A percentile compares a stretch with the other conserved stretches of the same genome.
phyloP scores from a whole-genome alignment of 306 rosid genomes.

The Gleditsia sinensis region DNA sequence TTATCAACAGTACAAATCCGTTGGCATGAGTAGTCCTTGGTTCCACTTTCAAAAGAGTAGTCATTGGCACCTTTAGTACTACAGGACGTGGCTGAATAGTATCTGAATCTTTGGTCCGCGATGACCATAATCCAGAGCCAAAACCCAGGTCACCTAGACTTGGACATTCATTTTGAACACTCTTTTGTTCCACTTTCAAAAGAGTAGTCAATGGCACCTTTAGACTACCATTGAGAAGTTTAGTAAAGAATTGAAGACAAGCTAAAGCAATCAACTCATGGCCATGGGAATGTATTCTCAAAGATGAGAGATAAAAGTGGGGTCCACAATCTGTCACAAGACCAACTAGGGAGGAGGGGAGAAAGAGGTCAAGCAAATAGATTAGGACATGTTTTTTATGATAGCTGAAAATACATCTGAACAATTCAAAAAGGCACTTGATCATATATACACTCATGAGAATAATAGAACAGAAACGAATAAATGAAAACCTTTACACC shows the following conservation, averaged over 20 bases:
- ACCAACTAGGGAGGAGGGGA: not conserved
- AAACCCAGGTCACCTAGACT: constrained; percentile 27
- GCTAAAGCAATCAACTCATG: constrained; percentile 8
- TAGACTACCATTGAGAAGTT: not conserved
- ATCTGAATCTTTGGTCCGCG: not conserved
- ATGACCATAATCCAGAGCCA: constrained; percentile 6
- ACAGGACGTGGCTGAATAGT: not conserved
- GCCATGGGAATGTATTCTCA: not conserved
- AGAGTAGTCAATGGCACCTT: too few species aligned
- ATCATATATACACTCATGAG: constrained; percentile 52
- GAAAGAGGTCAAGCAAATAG: not conserved
- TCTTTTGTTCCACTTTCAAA: constrained; percentile 12
- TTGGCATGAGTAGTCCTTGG: not conserved
- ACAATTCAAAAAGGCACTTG: constrained; percentile 26
- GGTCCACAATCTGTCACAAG: not conserved
- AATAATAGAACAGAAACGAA: constrained; percentile 32
- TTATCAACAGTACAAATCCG: too few species aligned
- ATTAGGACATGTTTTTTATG: not conserved
- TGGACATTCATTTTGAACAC: not conserved
- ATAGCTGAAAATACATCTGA: not conserved
- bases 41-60: not conserved
- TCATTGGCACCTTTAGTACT: not conserved
- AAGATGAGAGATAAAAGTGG: not conserved
- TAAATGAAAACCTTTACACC: constrained; percentile 18
- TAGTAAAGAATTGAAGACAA: not conserved